Evolutionary conservation across 1,284 basidiomycete species (phyloP).

Genomic region (Takashimella tepidaria): DNA sequence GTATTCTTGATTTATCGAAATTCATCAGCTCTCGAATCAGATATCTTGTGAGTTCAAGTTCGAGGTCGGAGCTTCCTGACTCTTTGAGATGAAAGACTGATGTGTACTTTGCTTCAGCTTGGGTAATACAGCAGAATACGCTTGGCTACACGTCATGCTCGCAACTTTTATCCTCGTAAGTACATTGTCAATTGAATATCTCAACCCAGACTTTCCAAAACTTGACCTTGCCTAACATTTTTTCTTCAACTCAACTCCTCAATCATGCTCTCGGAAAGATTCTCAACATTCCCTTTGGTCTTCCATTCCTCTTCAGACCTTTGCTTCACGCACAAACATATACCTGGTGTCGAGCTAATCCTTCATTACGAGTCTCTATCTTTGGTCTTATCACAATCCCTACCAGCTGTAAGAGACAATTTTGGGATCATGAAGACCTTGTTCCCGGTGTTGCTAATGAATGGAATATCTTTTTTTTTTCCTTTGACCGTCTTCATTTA

Average conservation of each 20-base stretch:
- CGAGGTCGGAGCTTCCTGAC: no score
- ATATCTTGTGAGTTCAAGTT: constrained; percentile 35
- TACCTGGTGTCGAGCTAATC: constrained; percentile 42
- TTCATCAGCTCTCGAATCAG: constrained; percentile 37
- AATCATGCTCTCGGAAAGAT: constrained; percentile 16
- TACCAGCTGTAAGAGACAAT: constrained; percentile 37
- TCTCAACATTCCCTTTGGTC: constrained; percentile 28
- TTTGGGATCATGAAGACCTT: no score
- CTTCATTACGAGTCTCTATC: constrained; percentile 40
- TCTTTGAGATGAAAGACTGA: not conserved
- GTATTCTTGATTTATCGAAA: constrained; percentile 45
- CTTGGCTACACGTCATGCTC: constrained; percentile 40
- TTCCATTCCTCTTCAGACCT: constrained; percentile 42
- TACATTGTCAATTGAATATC: no score
- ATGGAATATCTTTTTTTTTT: no score
- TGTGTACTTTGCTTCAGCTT: constrained; percentile 15
- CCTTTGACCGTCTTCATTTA: no score
- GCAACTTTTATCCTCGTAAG: constrained; percentile 28
- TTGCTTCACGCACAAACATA: constrained; percentile 44
- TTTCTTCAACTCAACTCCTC: not conserved
- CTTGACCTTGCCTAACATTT: not conserved
- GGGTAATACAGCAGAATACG: constrained; percentile 37
- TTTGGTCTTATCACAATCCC: constrained; percentile 45
- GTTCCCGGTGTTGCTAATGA: no score
- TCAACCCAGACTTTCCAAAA: not conserved